Conservation (phyloP, 164 flowering plant species). For the Santalum album region DNA sequence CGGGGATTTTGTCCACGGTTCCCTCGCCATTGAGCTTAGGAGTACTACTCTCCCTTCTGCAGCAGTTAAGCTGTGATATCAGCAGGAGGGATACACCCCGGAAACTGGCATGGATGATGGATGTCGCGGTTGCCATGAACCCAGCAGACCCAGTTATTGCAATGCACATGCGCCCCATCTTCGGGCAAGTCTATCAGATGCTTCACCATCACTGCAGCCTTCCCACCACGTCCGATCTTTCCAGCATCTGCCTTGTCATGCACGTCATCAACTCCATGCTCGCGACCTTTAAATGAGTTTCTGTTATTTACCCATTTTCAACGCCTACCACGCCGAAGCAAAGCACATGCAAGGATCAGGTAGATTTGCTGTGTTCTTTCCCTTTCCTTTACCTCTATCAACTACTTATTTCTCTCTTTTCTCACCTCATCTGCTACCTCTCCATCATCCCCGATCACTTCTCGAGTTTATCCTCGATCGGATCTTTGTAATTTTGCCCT, state of each 20-base stretch:
- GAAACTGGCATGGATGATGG: slow-evolving; percentile 79
- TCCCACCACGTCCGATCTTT: slow-evolving; percentile 32
- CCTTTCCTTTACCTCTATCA: too few species aligned
- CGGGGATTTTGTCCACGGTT: slow-evolving; percentile 34
- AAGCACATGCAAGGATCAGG: not conserved
- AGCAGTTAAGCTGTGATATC: slow-evolving; percentile 83
- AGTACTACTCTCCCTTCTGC: slow-evolving; percentile 82
- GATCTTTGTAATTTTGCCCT: too few species aligned
- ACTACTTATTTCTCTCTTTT: too few species aligned
- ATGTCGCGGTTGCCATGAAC: slow-evolving; percentile 55
- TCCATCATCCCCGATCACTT: too few species aligned
- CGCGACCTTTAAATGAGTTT: slow-evolving; percentile 67
- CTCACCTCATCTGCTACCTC: too few species aligned
- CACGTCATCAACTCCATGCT: slow-evolving; percentile 79
- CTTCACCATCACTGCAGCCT: slow-evolving; percentile 45
- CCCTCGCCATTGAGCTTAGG: slow-evolving; percentile 89
- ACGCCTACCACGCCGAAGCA: not conserved
- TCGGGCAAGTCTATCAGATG: slow-evolving; percentile 83
- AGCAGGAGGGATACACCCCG: slow-evolving; percentile 48
- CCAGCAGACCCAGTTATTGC: slow-evolving; percentile 69
- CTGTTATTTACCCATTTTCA: too few species aligned
- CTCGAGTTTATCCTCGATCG: too few species aligned
- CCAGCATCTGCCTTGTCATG: slow-evolving; percentile 60
- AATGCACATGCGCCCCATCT: slow-evolving; percentile 73
- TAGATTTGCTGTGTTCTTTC: too few species aligned